Percentiles rank a stretch among this genome's conserved stretches.
phyloP scores from a whole-genome alignment of 148 eudicot genomes.

The Cornus florida region DNA sequence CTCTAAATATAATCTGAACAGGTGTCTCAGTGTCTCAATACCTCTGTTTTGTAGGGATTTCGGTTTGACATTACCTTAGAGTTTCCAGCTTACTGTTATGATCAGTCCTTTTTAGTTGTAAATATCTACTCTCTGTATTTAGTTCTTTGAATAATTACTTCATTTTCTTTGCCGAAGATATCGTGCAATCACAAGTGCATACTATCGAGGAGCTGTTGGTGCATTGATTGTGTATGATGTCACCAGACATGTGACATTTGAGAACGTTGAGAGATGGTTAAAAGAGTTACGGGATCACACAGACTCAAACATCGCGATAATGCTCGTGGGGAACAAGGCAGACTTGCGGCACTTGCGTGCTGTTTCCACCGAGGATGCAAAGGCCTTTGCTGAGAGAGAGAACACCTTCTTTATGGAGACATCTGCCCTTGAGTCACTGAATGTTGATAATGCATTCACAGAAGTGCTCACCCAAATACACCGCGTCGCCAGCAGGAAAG shows the following conservation, averaged over 20 bases:
- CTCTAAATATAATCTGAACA: background rate
- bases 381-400: conserved; percentile 40
- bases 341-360: conserved; percentile 55
- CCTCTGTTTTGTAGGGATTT: background rate
- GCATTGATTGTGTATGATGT: conserved; percentile 51
- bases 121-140: background rate
- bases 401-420: conserved; percentile 50
- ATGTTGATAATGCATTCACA: conserved; percentile 43
- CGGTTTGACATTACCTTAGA: background rate
- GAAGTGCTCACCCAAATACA: conserved; percentile 49
- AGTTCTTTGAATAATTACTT: conserved; percentile 5
- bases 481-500: conserved; percentile 40
- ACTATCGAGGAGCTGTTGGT: conserved; percentile 57
- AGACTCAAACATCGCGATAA: conserved; percentile 44
- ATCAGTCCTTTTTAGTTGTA: background rate
- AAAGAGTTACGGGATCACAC: conserved; percentile 54
- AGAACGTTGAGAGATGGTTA: conserved; percentile 53
- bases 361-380: conserved; percentile 49
- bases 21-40: background rate
- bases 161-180: conserved; percentile 24
- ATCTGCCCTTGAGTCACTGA: conserved; percentile 49
- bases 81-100: background rate
- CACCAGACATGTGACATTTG: conserved; percentile 47
- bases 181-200: conserved; percentile 59
- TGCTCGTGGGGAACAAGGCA: conserved; percentile 52